These are phyloP conservation scores for Helicostylum pulchrum DNA, from an alignment of 192 early-diverging fungal species.

Conservation along the genomic window DNA sequence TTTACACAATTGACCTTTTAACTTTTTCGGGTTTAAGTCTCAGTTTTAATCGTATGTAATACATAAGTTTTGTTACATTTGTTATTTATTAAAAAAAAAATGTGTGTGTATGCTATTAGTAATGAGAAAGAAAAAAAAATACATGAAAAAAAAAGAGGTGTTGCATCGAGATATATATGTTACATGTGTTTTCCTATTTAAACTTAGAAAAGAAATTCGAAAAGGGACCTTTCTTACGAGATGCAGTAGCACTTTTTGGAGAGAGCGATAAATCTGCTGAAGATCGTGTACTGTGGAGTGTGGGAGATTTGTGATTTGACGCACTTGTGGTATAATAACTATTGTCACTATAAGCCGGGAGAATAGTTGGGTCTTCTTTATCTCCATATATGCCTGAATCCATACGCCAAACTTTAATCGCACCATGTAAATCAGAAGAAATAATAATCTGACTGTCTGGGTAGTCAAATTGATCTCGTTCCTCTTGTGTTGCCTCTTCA, in stretches of 20 bases:
- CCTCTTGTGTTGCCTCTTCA: conserved; percentile 9
- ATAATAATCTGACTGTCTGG: conserved; percentile 59
- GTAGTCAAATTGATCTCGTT: conserved; percentile 25
- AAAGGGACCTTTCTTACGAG: neutral
- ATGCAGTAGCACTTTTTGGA: neutral
- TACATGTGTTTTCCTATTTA: neutral
- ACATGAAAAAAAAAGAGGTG: neutral
- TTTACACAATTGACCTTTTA: too few species aligned
- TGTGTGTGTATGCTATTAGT: too few species aligned
- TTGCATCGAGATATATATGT: too few species aligned
- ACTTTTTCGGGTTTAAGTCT: too few species aligned
- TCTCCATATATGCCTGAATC: conserved; percentile 43
- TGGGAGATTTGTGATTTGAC: neutral
- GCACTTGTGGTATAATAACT: neutral
- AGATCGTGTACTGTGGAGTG: neutral
- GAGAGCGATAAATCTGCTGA: neutral
- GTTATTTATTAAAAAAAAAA: too few species aligned
- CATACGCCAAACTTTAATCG: conserved; percentile 64
- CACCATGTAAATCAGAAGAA: conserved; percentile 57
- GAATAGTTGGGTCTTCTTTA: neutral
- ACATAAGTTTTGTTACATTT: too few species aligned
- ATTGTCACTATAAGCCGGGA: neutral
- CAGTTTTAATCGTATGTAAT: too few species aligned
- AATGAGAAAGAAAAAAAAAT: too few species aligned
- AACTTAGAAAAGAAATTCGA: neutral